phyloP scores from a whole-genome alignment of 2,329 filamentous ascomycete species.

The Rhynchosporium agropyri region DNA sequence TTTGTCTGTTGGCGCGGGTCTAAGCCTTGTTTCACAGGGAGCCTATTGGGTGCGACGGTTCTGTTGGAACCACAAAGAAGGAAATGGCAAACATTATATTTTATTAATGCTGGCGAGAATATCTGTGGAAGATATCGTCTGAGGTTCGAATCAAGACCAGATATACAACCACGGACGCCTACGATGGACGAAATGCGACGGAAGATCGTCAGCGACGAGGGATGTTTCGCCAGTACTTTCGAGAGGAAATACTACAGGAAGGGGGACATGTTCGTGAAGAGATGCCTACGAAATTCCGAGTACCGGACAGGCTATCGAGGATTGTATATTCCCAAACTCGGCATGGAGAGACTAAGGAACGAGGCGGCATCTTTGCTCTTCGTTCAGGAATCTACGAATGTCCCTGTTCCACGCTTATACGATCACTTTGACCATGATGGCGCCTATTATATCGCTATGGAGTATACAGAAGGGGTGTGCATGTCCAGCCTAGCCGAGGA shows the following conservation, averaged over 20 bases:
- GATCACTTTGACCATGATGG: background rate
- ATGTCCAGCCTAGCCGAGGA: background rate
- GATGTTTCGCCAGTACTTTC: background rate
- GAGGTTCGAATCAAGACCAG: no score
- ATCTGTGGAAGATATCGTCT: no score
- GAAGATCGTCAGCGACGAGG: background rate
- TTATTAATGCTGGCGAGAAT: background rate
- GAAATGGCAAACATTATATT: background rate
- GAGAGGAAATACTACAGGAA: background rate
- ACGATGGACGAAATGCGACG: no score
- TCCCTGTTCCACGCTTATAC: background rate
- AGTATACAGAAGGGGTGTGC: background rate
- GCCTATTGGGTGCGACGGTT: background rate
- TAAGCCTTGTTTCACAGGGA: background rate
- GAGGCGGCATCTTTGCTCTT: background rate
- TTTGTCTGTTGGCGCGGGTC: background rate
- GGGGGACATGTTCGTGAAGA: background rate
- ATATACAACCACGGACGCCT: no score
- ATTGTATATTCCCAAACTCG: background rate
- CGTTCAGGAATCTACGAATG: background rate
- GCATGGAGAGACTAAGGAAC: background rate
- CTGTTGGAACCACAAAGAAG: conserved; percentile 2
- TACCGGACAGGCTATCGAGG: background rate
- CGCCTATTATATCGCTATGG: background rate
- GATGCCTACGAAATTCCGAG: background rate